Base-by-base conservation (phyloP, 495 filamentous ascomycete species). In the Opeltia flavorubescens region DNA sequence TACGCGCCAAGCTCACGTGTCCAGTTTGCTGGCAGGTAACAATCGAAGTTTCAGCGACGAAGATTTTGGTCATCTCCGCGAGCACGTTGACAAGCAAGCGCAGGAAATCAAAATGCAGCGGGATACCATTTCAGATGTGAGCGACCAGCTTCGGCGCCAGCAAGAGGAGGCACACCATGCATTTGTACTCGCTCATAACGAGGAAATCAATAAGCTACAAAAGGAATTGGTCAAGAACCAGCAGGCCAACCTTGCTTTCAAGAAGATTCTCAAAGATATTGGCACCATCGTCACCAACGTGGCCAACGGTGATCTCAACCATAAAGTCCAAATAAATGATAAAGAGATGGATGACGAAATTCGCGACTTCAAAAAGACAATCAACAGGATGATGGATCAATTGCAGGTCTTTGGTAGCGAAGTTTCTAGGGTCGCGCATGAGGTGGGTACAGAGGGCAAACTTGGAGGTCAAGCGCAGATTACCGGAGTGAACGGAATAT, bases 271-370 rank as follows among this genome's bases (percentile, higher is more conserved):
- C 25, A 79, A 87, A 47, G 91, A 99, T 63, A 99, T 99, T 60
- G 91, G 91, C 45, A 89, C 84, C 52, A 96, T 99, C 52, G 86
- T 95, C 56, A 94, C 87, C 4, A 86, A 86, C 48, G 91, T 95
- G 35, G 91, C 91, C 43, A 85, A 88, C 51, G 91, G 91, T 66
- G 91, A 99, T 59, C 71, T 99, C 44, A 94, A 86, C 61, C 95
- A 94, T 75, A 96, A 96, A 66, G 93, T 96, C 44, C 79, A 89
- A 39, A 91, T 99, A 55, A 89, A 96, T 60, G 84, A 84, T 6
- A 77, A 88, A 55, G 91, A 99, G 65, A 91, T 95, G 84, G 91
- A 99, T 72, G 89, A 91, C 1, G 93, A 99, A 71, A 99, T 99
- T 57, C 86, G 85, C n/a, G 89, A 83, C 4, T 99, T 99, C 75